A percentile compares a stretch with the other conserved stretches of the same genome.
phyloP scores from a whole-genome alignment of 192 early-diverging fungal genomes.

The Linnemannia exigua region DNA sequence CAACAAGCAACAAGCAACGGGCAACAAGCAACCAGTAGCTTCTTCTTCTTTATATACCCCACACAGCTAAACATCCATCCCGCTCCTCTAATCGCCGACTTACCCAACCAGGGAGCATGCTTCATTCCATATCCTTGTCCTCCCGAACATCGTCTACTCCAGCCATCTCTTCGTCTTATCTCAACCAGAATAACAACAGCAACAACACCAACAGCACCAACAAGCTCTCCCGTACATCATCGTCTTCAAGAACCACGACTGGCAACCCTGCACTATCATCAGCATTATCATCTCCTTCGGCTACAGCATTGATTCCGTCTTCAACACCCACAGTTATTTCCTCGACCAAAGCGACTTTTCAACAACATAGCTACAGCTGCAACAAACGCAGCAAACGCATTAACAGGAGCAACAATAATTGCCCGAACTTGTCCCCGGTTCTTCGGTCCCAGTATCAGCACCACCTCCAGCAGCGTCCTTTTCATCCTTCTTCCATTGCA shows the following conservation, averaged over 20 bases:
- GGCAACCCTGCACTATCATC: neutral
- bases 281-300: neutral
- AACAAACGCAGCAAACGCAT: no score
- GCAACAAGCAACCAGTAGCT: no score
- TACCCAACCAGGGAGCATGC: conserved; percentile 20
- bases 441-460: neutral
- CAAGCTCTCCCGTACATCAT: neutral
- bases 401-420: neutral
- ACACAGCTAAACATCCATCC: neutral
- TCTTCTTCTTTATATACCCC: neutral
- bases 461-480: neutral
- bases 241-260: no score
- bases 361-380: no score
- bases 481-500: neutral
- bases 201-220: neutral
- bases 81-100: neutral
- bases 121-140: conserved; percentile 42
- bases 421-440: neutral
- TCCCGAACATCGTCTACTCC: conserved; percentile 26
- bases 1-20: no score
- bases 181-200: neutral
- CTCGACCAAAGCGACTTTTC: neutral
- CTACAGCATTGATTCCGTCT: neutral
- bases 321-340: neutral
- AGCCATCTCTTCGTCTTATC: conserved; percentile 9